phyloP scores from a whole-genome alignment of 73 alveolate species.

The Chromera velia region DNA sequence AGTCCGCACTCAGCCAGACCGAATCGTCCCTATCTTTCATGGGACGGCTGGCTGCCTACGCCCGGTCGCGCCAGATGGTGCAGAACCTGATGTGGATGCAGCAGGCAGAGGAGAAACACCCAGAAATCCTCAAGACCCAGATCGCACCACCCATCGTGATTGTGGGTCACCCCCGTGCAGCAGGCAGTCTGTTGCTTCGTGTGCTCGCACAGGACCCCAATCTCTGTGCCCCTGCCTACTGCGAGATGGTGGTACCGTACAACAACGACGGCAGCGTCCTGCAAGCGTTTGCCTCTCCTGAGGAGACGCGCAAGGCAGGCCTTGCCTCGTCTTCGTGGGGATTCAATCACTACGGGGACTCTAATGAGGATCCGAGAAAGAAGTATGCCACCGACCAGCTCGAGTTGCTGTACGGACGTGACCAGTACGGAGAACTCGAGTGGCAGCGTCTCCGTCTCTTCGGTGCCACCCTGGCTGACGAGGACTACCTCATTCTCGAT shows the following conservation, averaged over 20 bases:
- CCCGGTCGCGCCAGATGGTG: background rate
- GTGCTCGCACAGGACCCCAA: background rate
- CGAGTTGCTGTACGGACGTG: no score
- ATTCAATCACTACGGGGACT: no score
- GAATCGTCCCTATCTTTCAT: background rate
- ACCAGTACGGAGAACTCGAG: no score
- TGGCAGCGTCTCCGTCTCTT: no score
- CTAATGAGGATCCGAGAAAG: no score
- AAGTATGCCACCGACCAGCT: no score
- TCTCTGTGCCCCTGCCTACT: background rate
- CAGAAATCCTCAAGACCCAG: background rate
- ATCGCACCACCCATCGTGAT: background rate
- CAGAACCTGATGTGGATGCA: background rate
- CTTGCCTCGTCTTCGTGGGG: no score
- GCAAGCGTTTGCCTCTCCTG: no score
- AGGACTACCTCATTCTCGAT: background rate
- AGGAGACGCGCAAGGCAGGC: no score
- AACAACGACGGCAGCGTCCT: background rate
- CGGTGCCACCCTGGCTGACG: background rate
- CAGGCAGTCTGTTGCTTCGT: background rate
- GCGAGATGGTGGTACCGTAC: background rate
- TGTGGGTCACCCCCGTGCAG: background rate
- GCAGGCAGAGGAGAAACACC: background rate
- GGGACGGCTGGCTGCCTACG: background rate
- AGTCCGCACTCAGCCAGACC: background rate